phyloP scores from a whole-genome alignment of 768 basidiomycete genomes.

The Lactarius trivialis region DNA sequence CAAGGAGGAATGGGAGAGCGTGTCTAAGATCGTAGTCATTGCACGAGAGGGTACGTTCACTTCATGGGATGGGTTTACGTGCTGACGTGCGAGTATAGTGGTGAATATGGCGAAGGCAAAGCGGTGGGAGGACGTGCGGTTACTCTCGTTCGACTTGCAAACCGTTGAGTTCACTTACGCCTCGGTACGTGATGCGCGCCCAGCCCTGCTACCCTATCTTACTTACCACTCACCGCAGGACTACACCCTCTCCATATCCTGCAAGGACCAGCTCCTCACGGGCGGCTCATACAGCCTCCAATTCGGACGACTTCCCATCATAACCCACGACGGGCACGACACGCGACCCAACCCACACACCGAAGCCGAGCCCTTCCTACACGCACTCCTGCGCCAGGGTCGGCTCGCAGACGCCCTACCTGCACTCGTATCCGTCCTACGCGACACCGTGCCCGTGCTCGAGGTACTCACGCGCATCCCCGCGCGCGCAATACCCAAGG shows the following conservation, averaged over 20 bases:
- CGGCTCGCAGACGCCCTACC: conserved; percentile 59
- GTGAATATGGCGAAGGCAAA: conserved; percentile 74
- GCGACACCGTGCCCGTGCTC: conserved; percentile 73
- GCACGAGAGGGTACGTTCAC: conserved; percentile 70
- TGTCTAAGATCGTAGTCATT: conserved; percentile 91
- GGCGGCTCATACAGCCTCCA: conserved; percentile 69
- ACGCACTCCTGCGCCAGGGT: conserved; percentile 63
- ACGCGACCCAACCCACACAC: conserved; percentile 65
- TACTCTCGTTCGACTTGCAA: conserved; percentile 86
- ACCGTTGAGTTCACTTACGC: conserved; percentile 88
- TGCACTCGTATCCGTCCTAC: conserved; percentile 58
- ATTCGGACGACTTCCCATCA: conserved; percentile 47
- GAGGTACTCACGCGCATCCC: conserved; percentile 57
- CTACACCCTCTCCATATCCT: conserved; percentile 72
- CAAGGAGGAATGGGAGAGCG: conserved; percentile 85
- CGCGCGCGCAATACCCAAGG: conserved; percentile 49
- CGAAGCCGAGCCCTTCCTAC: conserved; percentile 69
- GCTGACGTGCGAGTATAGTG: conserved; percentile 42
- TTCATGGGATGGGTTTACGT: not conserved
- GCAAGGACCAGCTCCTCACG: conserved; percentile 59
- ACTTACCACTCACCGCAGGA: conserved; percentile 37
- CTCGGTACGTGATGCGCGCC: conserved; percentile 33
- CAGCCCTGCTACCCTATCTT: not conserved
- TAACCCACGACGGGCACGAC: conserved; percentile 14
- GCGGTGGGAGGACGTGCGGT: conserved; percentile 66